Conservation (phyloP, 1,284 basidiomycete species). For the Vanrija sp. region DNA sequence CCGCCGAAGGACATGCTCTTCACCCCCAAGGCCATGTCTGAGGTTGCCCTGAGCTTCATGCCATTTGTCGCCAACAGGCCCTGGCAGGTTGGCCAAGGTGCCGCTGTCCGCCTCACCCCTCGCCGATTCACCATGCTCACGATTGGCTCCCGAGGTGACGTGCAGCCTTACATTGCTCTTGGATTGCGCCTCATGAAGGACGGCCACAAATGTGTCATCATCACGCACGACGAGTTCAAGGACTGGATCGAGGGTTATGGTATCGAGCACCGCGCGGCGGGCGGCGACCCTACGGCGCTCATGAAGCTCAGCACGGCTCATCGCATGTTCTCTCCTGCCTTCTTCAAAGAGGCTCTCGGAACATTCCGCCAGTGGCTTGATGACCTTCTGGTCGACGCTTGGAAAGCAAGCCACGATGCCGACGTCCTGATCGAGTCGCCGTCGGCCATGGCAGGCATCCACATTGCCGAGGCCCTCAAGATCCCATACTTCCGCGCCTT, state of each 20-base stretch:
- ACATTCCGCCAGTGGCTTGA: conserved; percentile 73
- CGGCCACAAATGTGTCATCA: conserved; percentile 56
- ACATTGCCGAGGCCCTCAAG: conserved; percentile 72
- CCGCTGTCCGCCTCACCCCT: conserved; percentile 26
- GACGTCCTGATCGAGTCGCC: conserved; percentile 65
- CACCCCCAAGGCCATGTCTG: conserved; percentile 23
- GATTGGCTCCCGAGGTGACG: conserved; percentile 53
- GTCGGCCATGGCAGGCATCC: conserved; percentile 73
- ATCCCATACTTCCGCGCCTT: conserved; percentile 66
- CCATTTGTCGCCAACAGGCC: conserved; percentile 47
- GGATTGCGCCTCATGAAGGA: conserved; percentile 52
- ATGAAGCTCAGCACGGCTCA: conserved; percentile 54
- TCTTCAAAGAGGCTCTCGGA: conserved; percentile 66
- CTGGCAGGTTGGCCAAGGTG: conserved; percentile 1
- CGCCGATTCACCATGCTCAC: conserved; percentile 49
- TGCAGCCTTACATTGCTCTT: conserved; percentile 54
- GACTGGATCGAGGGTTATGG: conserved; percentile 62
- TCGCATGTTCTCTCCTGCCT: conserved; percentile 77
- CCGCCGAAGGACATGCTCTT: conserved; percentile 28
- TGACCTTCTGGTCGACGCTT: conserved; percentile 64
- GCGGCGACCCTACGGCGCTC: conserved; percentile 72
- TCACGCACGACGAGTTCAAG: conserved; percentile 63
- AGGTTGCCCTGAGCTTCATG: conserved; percentile 38
- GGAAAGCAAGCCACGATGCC: conserved; percentile 66
- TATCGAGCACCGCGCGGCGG: conserved; percentile 64